phyloP scores from a whole-genome alignment of 2,329 filamentous ascomycete genomes.

The Dryadomyces quercus-mongolicae region DNA sequence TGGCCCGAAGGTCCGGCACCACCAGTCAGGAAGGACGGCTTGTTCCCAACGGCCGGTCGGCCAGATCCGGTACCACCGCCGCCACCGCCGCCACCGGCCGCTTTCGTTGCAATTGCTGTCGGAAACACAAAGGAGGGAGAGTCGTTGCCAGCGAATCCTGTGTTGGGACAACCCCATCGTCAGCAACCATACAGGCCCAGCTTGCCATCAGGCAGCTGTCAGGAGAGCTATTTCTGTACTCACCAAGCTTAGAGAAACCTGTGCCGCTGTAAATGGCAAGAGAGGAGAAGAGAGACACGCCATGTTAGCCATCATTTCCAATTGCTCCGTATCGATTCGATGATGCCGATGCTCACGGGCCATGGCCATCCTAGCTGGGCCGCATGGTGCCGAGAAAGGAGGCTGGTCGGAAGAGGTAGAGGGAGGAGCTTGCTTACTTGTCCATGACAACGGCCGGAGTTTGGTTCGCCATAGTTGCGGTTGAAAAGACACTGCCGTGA shows the following conservation, averaged over 20 bases:
- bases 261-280: slow-evolving; percentile 61
- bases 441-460: slow-evolving; percentile 99
- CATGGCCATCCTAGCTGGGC: background rate
- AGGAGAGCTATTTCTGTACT: slow-evolving; percentile 18
- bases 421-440: slow-evolving; percentile 60
- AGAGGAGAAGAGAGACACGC: slow-evolving; percentile 12
- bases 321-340: background rate
- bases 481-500: background rate
- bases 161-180: background rate
- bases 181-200: background rate
- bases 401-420: slow-evolving; percentile 4
- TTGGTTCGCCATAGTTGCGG: slow-evolving; percentile 75
- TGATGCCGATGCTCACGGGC: background rate
- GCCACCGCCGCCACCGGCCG: slow-evolving; percentile 57
- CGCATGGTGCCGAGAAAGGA: background rate
- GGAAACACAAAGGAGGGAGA: slow-evolving; percentile 98
- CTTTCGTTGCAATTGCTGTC: slow-evolving; percentile 94
- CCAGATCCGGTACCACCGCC: slow-evolving; percentile 70
- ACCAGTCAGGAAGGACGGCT: slow-evolving; percentile 88
- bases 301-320: slow-evolving; percentile 24
- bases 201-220: slow-evolving; percentile 4
- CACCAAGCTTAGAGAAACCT: slow-evolving; percentile 98
- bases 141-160: slow-evolving; percentile 98
- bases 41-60: slow-evolving; percentile 81
- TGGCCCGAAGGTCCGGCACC: slow-evolving; percentile 75